Evolutionary conservation across 371 early-diverging fungal species (phyloP), one percentile per base, ranked within the genome.

Genomic region (Apophysomyces trapeziformis): DNA sequence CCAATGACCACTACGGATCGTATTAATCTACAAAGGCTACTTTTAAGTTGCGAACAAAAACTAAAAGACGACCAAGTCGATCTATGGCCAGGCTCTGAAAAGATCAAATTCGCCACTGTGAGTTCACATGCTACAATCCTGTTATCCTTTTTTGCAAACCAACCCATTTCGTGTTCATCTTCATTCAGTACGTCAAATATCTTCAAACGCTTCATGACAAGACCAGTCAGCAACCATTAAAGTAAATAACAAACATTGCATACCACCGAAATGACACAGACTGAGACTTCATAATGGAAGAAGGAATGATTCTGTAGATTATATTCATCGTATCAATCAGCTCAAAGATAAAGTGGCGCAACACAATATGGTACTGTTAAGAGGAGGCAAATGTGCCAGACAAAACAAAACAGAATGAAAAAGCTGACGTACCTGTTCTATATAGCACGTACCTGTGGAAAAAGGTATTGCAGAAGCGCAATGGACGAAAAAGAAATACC

Each of bases 31-130:
- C 64, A 68, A 11, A 57, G 79, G 44, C 66, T 81, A 13, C 70
- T 81, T 14, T 18, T 66, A 0, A 62, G 66, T 21, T 81, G 82
- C 57, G 79, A 78, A 60, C 46, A 70, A 32, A 70, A 69, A 54
- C 21, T 73, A 18, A 57, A 71, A 12, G 41, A 69, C 50, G 66
- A 70, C 4, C 60, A 73, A 9, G 47, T 69, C 36, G 73, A 70
- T 57, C 41, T 66, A 8, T 78, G 71, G 73, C 63, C 70, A 41
- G 72, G 68, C 41, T 73, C 71, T 18, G 75, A 81, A 43, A 75
- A 74, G 67, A 65, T 68, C 57, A 76, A 75, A 60, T 75, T 72
- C 61, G 73, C 73, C 16, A 67, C 76, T 16, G 81, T 80, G 61
- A 71, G 60, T 35, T 47, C 7, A 26, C 32, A 26, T 26, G 32